These are phyloP conservation scores for Ceratocystis smalleyi DNA, from an alignment of 2,329 filamentous ascomycete genomes.

Conservation along the genomic window DNA sequence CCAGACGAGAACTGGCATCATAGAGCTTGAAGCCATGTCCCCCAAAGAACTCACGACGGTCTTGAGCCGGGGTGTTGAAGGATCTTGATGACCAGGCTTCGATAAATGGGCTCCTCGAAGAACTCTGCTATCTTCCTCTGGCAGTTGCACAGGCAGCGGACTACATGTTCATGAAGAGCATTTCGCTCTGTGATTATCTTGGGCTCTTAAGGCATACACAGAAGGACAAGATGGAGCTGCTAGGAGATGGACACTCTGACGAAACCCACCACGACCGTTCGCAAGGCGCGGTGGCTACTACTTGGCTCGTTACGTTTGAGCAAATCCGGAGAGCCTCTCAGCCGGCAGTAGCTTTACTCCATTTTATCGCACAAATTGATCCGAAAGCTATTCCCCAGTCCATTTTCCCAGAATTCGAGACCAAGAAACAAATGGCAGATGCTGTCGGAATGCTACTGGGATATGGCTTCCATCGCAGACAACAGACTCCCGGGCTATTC, in stretches of 20 bases:
- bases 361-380: not conserved
- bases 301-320: not conserved
- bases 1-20: not conserved
- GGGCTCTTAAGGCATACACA: not conserved
- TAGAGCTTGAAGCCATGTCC: not conserved
- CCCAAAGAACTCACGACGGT: not conserved
- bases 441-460: not conserved
- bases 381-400: not conserved
- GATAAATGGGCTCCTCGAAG: not conserved
- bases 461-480: not conserved
- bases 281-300: not conserved
- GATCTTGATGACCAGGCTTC: not conserved
- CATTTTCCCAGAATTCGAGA: not conserved
- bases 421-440: not conserved
- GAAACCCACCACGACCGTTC: not conserved
- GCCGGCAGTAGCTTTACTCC: not conserved
- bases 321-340: not conserved
- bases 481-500: not conserved
- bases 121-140: slow-evolving; percentile 16
- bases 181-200: not conserved
- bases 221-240: not conserved
- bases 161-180: slow-evolving; percentile 14
- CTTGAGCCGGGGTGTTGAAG: not conserved
- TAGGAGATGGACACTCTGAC: not conserved
- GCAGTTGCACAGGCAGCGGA: slow-evolving; percentile 18